Percentiles rank a stretch among this genome's conserved stretches.
Conservation (phyloP, 768 basidiomycete genomes). For the Sarcomyxa edulis region DNA sequence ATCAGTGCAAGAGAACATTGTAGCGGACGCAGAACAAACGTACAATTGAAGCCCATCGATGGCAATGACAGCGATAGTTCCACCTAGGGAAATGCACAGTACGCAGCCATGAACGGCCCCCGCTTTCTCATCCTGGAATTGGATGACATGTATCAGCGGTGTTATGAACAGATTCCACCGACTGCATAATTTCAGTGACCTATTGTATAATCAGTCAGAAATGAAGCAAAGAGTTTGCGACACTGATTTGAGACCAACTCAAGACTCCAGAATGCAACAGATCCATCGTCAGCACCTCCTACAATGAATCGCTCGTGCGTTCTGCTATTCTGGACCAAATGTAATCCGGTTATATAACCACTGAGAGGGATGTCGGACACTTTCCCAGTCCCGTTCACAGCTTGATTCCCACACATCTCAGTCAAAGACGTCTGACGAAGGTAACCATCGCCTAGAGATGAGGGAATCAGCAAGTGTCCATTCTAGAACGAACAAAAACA, state of each 20-base stretch:
- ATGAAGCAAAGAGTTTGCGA: background rate
- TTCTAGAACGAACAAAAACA: slow-evolving; percentile 5
- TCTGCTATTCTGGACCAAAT: slow-evolving; percentile 49
- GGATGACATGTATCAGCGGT: slow-evolving; percentile 54
- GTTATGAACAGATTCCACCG: slow-evolving; percentile 71
- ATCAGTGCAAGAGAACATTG: slow-evolving; percentile 3
- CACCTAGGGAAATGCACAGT: slow-evolving; percentile 70
- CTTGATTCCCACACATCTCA: slow-evolving; percentile 25
- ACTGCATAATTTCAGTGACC: slow-evolving; percentile 60
- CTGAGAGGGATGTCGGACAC: slow-evolving; percentile 42
- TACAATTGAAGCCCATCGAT: slow-evolving; percentile 77
- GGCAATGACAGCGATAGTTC: slow-evolving; percentile 77
- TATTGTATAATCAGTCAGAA: slow-evolving; percentile 24
- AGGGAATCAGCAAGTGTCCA: slow-evolving; percentile 10
- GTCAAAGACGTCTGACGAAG: slow-evolving; percentile 43
- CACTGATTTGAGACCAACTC: slow-evolving; percentile 37
- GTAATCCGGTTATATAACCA: slow-evolving; percentile 44
- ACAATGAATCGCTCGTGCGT: slow-evolving; percentile 61
- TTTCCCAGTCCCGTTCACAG: slow-evolving; percentile 21
- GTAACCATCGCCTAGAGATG: slow-evolving; percentile 43
- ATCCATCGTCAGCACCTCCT: slow-evolving; percentile 77
- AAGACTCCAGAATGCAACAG: slow-evolving; percentile 66
- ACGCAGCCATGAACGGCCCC: slow-evolving; percentile 63
- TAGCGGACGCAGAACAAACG: slow-evolving; percentile 20
- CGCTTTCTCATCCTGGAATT: slow-evolving; percentile 43